Base-by-base conservation (phyloP, 1,284 basidiomycete genomes). In the Golubevia pallescens region DNA sequence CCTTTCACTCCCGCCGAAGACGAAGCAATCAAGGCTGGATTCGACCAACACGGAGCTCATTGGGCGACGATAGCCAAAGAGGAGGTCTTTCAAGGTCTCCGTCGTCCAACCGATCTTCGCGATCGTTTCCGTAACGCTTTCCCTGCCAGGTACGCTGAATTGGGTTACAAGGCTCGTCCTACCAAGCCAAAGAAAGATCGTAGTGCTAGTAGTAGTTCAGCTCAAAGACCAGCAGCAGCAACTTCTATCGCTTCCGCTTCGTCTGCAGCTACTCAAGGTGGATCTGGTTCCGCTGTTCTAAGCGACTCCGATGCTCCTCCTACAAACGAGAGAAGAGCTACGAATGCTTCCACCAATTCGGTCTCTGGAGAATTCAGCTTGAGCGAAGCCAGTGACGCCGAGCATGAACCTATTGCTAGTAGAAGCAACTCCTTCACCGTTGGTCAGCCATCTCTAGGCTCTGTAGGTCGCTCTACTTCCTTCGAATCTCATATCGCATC, bases 121-220 rank as follows among this genome's bases (percentile, higher is more conserved):
- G 82, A 85, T 66, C 81, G 81, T 16, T 85, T 85, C 60, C 79
- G 82, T 5, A 85, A 85, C 57, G 81, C 81, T 7, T 85, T 82
- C 56, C 81, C 77, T 0, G 77, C 78, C 13, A 71, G 80, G 51
- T 85, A 85, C 65, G 78, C 74, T 48, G 69, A 79, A 13, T 80
- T 81, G 3, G 82, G 82, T 10, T 83, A 80, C 75, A 83, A 83
- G 65, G 75, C 80, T 5, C 73, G 82, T 10, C 68, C 70, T 1
- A 71, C 77, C 60, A 14, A 24, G 38, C 16, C 60, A 24, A 19
- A 54, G 51, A 24, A 38, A 51, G 51, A 61, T 53, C 20, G 38
- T 51, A 21, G 51, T 38, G 13, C 24, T 16, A n/a, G 60, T 38
- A 24, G 14, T n/a, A n/a, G 60, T 16, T 16, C 54, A 3, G 54